phyloP scores from a whole-genome alignment of 176 grass and related monocot species.

The Cenchrus purpureus region DNA sequence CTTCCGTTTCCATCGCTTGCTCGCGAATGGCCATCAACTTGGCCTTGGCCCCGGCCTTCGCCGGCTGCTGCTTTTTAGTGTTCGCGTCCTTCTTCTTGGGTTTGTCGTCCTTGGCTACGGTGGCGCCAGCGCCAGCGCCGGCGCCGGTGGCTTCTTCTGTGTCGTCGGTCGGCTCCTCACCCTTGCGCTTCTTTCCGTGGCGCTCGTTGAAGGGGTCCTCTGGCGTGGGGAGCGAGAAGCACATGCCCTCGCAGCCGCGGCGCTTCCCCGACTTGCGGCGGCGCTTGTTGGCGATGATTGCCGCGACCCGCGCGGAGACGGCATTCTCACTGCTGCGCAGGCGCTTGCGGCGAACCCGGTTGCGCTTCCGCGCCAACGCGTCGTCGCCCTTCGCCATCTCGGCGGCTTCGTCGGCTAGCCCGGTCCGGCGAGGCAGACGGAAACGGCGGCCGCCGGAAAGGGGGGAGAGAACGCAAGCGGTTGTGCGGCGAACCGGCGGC shows the following conservation, averaged over 20 bases:
- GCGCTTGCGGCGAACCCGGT: constrained; percentile 74
- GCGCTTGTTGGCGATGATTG: constrained; percentile 76
- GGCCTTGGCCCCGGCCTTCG: not conserved
- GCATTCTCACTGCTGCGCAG: constrained; percentile 71
- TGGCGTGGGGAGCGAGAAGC: constrained; percentile 78
- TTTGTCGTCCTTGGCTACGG: not conserved
- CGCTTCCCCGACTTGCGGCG: constrained; percentile 90
- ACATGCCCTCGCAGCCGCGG: constrained; percentile 89
- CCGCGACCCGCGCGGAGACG: constrained; percentile 73
- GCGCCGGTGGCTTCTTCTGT: not conserved
- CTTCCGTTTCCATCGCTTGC: not conserved
- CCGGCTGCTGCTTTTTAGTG: constrained; percentile 36
- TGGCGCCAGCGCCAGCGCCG: not conserved
- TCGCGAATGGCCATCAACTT: constrained; percentile 21
- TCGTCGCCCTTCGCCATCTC: constrained; percentile 92
- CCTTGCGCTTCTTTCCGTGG: constrained; percentile 58
- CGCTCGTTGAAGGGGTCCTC: constrained; percentile 76
- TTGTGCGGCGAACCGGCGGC: not conserved
- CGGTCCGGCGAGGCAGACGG: constrained; percentile 3
- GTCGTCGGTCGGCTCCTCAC: constrained; percentile 13
- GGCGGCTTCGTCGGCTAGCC: not conserved
- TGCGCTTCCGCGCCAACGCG: constrained; percentile 65
- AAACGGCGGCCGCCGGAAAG: not conserved
- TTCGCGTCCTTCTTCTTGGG: constrained; percentile 27
- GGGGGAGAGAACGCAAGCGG: not conserved